Percentiles rank a stretch among this genome's conserved stretches.
These are phyloP conservation scores for Cercospora sp. DNA, from an alignment of 2,329 filamentous ascomycete species.

Conservation along the genomic window DNA sequence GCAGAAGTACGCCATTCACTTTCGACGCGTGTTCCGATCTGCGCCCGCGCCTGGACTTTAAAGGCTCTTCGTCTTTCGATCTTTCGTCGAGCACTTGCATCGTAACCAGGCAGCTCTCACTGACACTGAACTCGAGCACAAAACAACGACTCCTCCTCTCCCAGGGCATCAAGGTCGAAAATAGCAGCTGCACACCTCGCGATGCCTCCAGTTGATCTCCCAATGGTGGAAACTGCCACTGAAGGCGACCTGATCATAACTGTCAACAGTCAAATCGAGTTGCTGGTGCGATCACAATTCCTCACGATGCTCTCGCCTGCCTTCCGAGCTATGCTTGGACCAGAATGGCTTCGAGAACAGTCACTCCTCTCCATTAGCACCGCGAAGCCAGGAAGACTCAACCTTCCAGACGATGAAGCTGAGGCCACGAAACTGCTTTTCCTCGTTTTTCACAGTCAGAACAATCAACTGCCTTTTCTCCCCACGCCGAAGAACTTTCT, in stretches of 20 bases:
- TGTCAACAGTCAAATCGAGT: neutral
- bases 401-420: neutral
- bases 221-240: neutral
- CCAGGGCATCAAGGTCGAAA: too few species aligned
- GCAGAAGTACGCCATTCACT: too few species aligned
- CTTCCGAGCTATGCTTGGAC: neutral
- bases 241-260: constrained; percentile 14
- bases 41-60: too few species aligned
- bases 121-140: too few species aligned
- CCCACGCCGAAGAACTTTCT: neutral
- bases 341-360: neutral
- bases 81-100: too few species aligned
- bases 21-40: too few species aligned
- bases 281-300: constrained; percentile 9
- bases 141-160: too few species aligned
- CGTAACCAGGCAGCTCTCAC: too few species aligned
- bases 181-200: too few species aligned
- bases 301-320: constrained; percentile 11
- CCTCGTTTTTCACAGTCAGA: neutral
- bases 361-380: neutral
- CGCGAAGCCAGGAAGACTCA: neutral
- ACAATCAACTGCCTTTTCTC: neutral
- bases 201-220: neutral
- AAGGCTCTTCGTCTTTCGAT: too few species aligned
- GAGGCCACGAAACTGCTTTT: neutral